phyloP scores from a whole-genome alignment of 2,329 filamentous ascomycete genomes.

The Kalmusia sp. region DNA sequence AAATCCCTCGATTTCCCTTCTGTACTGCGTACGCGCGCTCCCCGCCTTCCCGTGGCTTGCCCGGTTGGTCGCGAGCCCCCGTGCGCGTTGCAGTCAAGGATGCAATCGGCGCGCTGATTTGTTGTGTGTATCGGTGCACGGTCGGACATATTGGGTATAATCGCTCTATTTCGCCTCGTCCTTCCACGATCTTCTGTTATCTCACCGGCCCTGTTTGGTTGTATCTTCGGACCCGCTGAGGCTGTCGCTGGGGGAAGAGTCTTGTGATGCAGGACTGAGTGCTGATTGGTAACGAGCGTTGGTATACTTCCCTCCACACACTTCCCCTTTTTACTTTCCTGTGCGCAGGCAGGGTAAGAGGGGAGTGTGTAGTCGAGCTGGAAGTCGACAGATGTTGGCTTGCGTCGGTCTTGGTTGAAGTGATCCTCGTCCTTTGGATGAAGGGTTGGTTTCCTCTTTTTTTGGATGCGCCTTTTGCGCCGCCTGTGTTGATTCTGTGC shows the following conservation, averaged over 20 bases:
- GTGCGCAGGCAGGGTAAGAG: constrained; percentile 22
- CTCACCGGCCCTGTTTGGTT: constrained; percentile 43
- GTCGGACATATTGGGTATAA: constrained; percentile 53
- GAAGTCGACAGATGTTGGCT: constrained; percentile 46
- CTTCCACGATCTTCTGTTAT: constrained; percentile 28
- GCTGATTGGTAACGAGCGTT: constrained; percentile 54
- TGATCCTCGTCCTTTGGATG: constrained; percentile 49
- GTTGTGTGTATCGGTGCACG: constrained; percentile 30
- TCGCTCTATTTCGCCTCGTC: constrained; percentile 48
- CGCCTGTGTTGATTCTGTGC: constrained; percentile 42
- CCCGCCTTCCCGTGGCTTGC: constrained; percentile 47
- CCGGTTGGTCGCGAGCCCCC: constrained; percentile 42
- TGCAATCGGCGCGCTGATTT: constrained; percentile 19
- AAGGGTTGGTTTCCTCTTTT: constrained; percentile 45
- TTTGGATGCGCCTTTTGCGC: constrained; percentile 36
- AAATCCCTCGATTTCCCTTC: constrained; percentile 40
- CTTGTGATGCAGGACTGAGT: constrained; percentile 29
- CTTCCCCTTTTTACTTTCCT: constrained; percentile 17
- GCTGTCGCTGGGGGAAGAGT: constrained; percentile 40
- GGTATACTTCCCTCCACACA: constrained; percentile 41
- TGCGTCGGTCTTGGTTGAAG: constrained; percentile 40
- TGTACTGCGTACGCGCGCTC: constrained; percentile 28
- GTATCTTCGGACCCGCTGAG: constrained; percentile 47
- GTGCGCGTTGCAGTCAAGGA: constrained; percentile 35
- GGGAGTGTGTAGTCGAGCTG: constrained; percentile 30